Evolutionary conservation across 129 eudicot genomes (phyloP).

Genomic region (carrot (Daucus carota)): DH1_v3.0 NC_030382.2:58302001-58302500

Average conservation of each 20-base stretch:
- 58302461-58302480: conserved; percentile 30
- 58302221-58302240: conserved; percentile 57
- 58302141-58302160: conserved; percentile 42
- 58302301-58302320: conserved; percentile 27
- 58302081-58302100: conserved; percentile 73
- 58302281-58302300: conserved; percentile 32
- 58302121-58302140: conserved; percentile 66
- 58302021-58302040: no score
- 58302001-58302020: neutral
- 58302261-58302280: conserved; percentile 41
- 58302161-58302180: conserved; percentile 23
- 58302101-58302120: conserved; percentile 72
- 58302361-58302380: conserved; percentile 50
- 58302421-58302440: conserved; percentile 26
- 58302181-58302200: conserved; percentile 54
- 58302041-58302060: neutral
- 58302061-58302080: conserved; percentile 49
- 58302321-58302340: conserved; percentile 10
- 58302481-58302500: conserved; percentile 19
- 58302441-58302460: conserved; percentile 49
- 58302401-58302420: conserved; percentile 46
- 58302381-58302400: conserved; percentile 62
- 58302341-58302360: conserved; percentile 25
- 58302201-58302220: conserved; percentile 33
- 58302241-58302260: conserved; percentile 51